Base-by-base conservation (phyloP, 2,329 filamentous ascomycete species). In the Amylocarpus encephaloides region DNA sequence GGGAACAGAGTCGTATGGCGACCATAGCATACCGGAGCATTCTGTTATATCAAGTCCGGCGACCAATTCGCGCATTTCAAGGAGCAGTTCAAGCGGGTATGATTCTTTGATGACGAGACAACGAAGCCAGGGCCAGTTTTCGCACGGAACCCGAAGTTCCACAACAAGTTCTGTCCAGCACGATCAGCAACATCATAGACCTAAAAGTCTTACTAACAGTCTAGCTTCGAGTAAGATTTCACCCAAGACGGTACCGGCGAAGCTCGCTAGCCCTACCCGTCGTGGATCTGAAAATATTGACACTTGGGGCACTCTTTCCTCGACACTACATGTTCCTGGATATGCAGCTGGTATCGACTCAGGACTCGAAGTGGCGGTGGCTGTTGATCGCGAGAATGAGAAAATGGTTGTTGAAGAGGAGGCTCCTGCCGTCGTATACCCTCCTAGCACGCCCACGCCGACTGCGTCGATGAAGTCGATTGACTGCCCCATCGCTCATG, bases 401-500 rank as follows among this genome's bases (percentile, higher is more conserved):
- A 52, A 49, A 30, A 46, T 52, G 48, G 10, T 39, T 45, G 43
- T 55, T 44, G 43, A 39, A 41, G 43, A 43, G 33, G 30, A 49
- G 22, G 16, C 41, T 32, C 29, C 33, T 15, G 13, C 30, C 0
- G 16, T 43, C 12, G 18, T 38, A 12, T 50, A 51, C 7, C 22
- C 22, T 26, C 22, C 22, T 7, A 26, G 4, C 22, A 26, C 22
- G 7, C 38, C 46, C 34, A 60, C 57, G 18, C 54, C 59, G 6
- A 53, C 57, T 6, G 41, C 57, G 6, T 63, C 62, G 5, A 41
- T 60, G 36, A 61, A 53, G 34, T 59, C 58, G 11, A 56, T 60
- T 16, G 60, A 63, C 26, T 54, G 55, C 43, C 61, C 58, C 4
- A 63, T 65, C 39, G 51, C 55, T 11, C 58, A 59, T 26, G 61